phyloP scores from a whole-genome alignment of 352 stramenopile genomes.

The Bremia lactucae region DNA sequence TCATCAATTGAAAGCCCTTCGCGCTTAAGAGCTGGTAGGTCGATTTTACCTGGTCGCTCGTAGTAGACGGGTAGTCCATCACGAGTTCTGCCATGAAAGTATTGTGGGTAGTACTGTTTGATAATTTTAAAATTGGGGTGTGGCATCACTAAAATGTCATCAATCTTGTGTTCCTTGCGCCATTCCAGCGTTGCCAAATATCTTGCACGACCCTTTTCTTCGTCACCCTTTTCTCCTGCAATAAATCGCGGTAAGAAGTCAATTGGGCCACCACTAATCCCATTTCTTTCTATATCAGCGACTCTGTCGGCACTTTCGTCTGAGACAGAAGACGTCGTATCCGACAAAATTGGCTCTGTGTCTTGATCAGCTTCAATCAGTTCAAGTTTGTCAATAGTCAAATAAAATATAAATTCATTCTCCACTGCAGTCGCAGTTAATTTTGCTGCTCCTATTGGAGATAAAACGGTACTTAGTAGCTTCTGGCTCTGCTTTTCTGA shows the following conservation, averaged over 20 bases:
- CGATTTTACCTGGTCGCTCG: slow-evolving; percentile 78
- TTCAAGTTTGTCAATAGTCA: slow-evolving; percentile 55
- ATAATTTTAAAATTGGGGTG: slow-evolving; percentile 80
- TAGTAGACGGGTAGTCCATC: slow-evolving; percentile 74
- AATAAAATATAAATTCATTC: slow-evolving; percentile 31
- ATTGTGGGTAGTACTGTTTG: slow-evolving; percentile 89
- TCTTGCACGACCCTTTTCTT: slow-evolving; percentile 60
- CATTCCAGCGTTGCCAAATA: slow-evolving; percentile 78
- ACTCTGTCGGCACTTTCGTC: slow-evolving; percentile 2
- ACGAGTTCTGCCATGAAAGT: slow-evolving; percentile 79
- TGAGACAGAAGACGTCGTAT: slow-evolving; percentile 18
- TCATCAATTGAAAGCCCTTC: slow-evolving; percentile 84
- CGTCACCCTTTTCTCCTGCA: slow-evolving; percentile 75
- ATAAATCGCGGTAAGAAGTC: slow-evolving; percentile 74
- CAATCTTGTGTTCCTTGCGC: slow-evolving; percentile 77
- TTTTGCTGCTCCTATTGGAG: slow-evolving; percentile 7
- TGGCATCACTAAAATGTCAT: slow-evolving; percentile 76
- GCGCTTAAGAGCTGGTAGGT: slow-evolving; percentile 75
- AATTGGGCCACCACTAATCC: slow-evolving; percentile 53
- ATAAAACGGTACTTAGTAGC: slow-evolving; percentile 10
- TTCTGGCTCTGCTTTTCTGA: slow-evolving; percentile 19
- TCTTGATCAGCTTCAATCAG: slow-evolving; percentile 55
- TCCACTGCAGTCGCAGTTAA: slow-evolving; percentile 14
- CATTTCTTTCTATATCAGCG: slow-evolving; percentile 7
- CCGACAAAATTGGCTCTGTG: slow-evolving; percentile 12